Conservation (phyloP, 2,329 filamentous ascomycete species). For the Colletotrichum endophyticum region DNA sequence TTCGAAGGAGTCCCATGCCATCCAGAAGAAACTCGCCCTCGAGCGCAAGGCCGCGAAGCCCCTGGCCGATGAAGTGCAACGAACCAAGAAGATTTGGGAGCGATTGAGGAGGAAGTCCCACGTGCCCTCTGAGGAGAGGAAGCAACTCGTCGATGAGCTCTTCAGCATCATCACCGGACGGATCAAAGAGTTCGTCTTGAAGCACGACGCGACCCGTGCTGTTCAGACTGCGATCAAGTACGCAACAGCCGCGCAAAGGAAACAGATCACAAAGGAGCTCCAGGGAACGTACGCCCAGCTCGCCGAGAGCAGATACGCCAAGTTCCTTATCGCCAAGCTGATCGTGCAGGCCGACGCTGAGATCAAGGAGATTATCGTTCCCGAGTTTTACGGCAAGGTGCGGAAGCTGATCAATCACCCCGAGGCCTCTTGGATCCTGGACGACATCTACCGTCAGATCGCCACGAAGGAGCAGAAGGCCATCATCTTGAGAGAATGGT, state of each 20-base stretch:
- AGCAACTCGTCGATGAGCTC: conserved; percentile 85
- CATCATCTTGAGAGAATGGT: conserved; percentile 90
- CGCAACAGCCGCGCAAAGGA: conserved; percentile 81
- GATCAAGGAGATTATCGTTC: conserved; percentile 86
- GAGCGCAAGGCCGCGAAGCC: conserved; percentile 94
- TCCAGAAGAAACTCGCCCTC: conserved; percentile 86
- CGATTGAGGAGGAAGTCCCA: conserved; percentile 90
- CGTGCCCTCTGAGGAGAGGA: conserved; percentile 86
- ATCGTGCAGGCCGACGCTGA: conserved; percentile 89
- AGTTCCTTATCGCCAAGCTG: conserved; percentile 95
- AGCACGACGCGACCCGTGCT: conserved; percentile 96
- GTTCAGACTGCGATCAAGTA: conserved; percentile 98
- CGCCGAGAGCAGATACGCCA: conserved; percentile 95
- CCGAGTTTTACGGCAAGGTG: conserved; percentile 94
- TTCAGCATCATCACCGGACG: conserved; percentile 90
- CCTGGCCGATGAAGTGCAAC: conserved; percentile 84
- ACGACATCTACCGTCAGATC: conserved; percentile 92
- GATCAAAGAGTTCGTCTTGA: conserved; percentile 95
- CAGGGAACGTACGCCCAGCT: conserved; percentile 83
- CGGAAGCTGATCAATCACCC: conserved; percentile 94
- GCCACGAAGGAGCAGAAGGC: conserved; percentile 88
- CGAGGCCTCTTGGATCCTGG: conserved; percentile 96
- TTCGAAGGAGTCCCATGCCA: conserved; percentile 86
- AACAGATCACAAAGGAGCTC: conserved; percentile 85
- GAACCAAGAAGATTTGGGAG: conserved; percentile 98